Percentiles rank a stretch among this genome's conserved stretches.
phyloP scores from a whole-genome alignment of 1,139 yeast species.

The Pichiaceae sp. region DNA sequence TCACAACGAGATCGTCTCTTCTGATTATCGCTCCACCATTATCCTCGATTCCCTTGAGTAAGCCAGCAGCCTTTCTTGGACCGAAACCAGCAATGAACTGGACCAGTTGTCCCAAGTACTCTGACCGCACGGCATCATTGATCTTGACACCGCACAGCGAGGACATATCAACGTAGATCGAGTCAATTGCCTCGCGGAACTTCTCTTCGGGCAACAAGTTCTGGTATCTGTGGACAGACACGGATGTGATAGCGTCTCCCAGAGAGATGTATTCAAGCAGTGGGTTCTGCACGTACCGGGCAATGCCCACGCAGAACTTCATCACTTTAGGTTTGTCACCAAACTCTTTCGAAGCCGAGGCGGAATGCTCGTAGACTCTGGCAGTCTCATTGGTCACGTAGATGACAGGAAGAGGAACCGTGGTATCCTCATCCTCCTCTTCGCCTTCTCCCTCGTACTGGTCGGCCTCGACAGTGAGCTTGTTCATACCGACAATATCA shows the following conservation, averaged over 20 bases:
- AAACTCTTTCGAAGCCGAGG: conserved; percentile 67
- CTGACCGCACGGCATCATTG: conserved; percentile 76
- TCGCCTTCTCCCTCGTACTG: conserved; percentile 2
- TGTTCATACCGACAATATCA: conserved; percentile 50
- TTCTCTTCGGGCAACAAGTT: conserved; percentile 57
- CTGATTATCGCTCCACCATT: conserved; percentile 63
- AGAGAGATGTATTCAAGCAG: conserved; percentile 78
- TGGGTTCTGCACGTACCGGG: conserved; percentile 88
- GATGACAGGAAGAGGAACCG: conserved; percentile 28
- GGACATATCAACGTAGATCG: conserved; percentile 83
- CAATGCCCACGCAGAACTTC: conserved; percentile 84
- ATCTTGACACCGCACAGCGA: conserved; percentile 91
- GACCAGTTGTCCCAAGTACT: conserved; percentile 60
- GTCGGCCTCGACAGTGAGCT: conserved; percentile 45
- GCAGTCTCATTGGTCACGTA: conserved; percentile 96
- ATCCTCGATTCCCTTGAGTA: conserved; percentile 72
- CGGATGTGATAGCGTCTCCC: conserved; percentile 62
- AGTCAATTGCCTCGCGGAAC: conserved; percentile 60
- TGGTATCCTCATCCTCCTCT: conserved; percentile 32
- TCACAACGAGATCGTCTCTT: conserved; percentile 72
- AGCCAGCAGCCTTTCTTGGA: conserved; percentile 87
- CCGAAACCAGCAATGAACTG: conserved; percentile 89
- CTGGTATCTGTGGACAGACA: conserved; percentile 73
- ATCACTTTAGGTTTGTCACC: conserved; percentile 81
- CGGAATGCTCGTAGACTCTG: conserved; percentile 74